A percentile compares a stretch with the other conserved stretches of the same genome.
Evolutionary conservation across 2,329 filamentous ascomycete species (phyloP).

Genomic region (Beauveria pseudobassiana): DNA sequence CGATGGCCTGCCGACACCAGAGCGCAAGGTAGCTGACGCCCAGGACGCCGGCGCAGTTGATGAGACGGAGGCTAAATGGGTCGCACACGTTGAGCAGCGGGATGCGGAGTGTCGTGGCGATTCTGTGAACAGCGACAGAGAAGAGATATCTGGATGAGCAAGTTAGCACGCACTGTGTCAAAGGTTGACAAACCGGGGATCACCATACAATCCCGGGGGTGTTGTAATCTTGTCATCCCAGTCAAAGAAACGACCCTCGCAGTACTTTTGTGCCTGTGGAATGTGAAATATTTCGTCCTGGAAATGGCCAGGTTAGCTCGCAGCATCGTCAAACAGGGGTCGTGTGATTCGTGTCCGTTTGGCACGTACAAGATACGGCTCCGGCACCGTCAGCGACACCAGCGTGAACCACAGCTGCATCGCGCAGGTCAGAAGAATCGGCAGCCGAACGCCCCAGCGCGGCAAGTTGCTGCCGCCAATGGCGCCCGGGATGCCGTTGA

Average conservation of each 20-base stretch:
- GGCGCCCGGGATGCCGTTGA: slow-evolving; percentile 6
- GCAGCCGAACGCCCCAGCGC: slow-evolving; percentile 10
- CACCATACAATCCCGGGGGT: slow-evolving; percentile 69
- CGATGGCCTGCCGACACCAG: slow-evolving; percentile 45
- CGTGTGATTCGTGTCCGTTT: background rate
- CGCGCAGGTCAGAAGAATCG: slow-evolving; percentile 7
- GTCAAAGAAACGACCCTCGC: slow-evolving; percentile 59
- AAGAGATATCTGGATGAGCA: slow-evolving; percentile 35
- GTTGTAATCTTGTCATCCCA: slow-evolving; percentile 99
- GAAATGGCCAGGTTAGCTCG: background rate
- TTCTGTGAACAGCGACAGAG: slow-evolving; percentile 20
- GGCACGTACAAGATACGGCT: slow-evolving; percentile 46
- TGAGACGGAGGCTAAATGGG: slow-evolving; percentile 34
- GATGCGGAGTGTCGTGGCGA: background rate
- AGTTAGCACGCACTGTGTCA: background rate
- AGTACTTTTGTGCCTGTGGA: slow-evolving; percentile 85
- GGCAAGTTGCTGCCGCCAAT: slow-evolving; percentile 9
- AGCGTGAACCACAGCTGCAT: slow-evolving; percentile 28
- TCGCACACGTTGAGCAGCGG: slow-evolving; percentile 18
- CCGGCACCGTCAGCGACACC: slow-evolving; percentile 33
- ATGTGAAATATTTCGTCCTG: slow-evolving; percentile 87
- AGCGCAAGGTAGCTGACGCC: slow-evolving; percentile 39
- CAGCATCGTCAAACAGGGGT: background rate
- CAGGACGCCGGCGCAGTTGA: slow-evolving; percentile 36
- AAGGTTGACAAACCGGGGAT: slow-evolving; percentile 13